These are phyloP conservation scores for Didymella lethalis DNA, from an alignment of 2,329 filamentous ascomycete genomes.

Conservation along the genomic window DNA sequence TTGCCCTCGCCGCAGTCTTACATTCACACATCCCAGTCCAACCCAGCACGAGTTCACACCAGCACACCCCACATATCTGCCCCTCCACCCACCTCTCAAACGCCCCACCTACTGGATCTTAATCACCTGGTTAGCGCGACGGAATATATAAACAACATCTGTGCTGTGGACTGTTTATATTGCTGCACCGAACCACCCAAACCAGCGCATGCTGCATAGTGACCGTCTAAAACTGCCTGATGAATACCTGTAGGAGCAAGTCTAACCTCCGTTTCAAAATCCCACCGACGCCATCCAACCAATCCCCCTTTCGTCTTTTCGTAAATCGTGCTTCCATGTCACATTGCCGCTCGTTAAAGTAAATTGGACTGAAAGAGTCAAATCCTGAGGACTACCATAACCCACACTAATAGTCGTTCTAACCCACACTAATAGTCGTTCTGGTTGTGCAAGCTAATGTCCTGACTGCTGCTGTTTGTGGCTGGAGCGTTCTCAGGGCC, in stretches of 20 bases:
- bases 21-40: too few relatives aligned
- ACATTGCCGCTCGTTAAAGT: not conserved
- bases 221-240: conserved; percentile 8
- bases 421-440: conserved; percentile 46
- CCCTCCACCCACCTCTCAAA: too few relatives aligned
- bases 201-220: not conserved
- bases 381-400: not conserved
- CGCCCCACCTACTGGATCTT: too few relatives aligned
- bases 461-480: conserved; percentile 54
- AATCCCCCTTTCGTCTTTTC: not conserved
- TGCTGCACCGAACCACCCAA: not conserved
- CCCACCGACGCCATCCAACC: conserved; percentile 13
- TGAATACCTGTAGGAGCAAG: not conserved
- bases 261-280: conserved; percentile 10
- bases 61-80: too few relatives aligned
- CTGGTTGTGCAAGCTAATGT: conserved; percentile 68
- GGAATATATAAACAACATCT: too few relatives aligned
- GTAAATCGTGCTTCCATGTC: conserved; percentile 9
- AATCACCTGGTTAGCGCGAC: too few relatives aligned
- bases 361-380: not conserved
- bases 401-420: conserved; percentile 48
- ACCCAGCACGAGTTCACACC: too few relatives aligned
- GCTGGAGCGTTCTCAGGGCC: conserved; percentile 36
- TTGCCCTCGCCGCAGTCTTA: too few relatives aligned
- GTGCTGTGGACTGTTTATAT: not conserved